phyloP scores from a whole-genome alignment of 108 stramenopile genomes.

The Conticribra weissflogii region DNA sequence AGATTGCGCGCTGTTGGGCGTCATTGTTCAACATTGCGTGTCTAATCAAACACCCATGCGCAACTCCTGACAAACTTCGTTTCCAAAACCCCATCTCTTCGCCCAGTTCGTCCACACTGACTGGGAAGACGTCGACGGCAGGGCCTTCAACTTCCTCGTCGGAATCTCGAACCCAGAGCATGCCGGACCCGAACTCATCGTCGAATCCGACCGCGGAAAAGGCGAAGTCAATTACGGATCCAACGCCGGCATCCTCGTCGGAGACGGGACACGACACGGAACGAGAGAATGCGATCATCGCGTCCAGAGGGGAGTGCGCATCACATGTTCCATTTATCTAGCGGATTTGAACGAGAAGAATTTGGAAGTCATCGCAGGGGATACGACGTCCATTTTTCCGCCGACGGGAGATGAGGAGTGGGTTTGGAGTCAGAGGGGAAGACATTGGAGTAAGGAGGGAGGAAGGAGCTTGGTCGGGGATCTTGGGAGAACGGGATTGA shows the following conservation, averaged over 20 bases:
- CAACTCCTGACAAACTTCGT: no score
- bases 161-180: slow-evolving; percentile 53
- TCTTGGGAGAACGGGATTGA: slow-evolving; percentile 21
- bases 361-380: slow-evolving; percentile 27
- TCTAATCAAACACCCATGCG: no score
- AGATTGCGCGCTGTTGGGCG: no score
- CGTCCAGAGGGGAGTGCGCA: slow-evolving; percentile 40
- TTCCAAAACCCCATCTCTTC: background rate
- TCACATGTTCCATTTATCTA: slow-evolving; percentile 59
- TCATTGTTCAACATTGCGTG: no score
- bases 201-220: slow-evolving; percentile 28
- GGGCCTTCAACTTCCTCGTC: slow-evolving; percentile 67
- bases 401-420: slow-evolving; percentile 38
- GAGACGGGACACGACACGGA: slow-evolving; percentile 60
- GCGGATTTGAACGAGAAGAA: slow-evolving; percentile 55
- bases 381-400: slow-evolving; percentile 39
- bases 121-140: slow-evolving; percentile 55
- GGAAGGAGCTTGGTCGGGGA: slow-evolving; percentile 33
- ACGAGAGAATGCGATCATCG: slow-evolving; percentile 66
- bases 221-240: slow-evolving; percentile 53
- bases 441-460: slow-evolving; percentile 44
- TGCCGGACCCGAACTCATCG: slow-evolving; percentile 65
- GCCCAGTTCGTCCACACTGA: slow-evolving; percentile 58
- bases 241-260: slow-evolving; percentile 57
- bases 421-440: slow-evolving; percentile 43